Base-by-base conservation (phyloP, 2,329 filamentous ascomycete species). In the Daldinia sp. region DNA sequence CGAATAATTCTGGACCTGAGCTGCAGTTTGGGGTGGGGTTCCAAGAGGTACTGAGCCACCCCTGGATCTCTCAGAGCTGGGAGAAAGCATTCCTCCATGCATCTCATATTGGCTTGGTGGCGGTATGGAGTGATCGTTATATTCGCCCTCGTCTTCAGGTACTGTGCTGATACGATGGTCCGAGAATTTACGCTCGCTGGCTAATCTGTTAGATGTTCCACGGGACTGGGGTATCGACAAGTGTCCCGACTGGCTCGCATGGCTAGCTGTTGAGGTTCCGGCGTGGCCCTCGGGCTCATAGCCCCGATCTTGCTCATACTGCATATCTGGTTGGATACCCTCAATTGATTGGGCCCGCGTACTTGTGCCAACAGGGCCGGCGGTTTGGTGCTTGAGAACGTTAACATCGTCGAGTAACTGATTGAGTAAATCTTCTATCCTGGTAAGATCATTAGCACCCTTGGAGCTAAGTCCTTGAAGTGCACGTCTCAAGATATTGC, bases 401-500 rank as follows among this genome's bases (percentile, higher is more conserved):
- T 98, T 94, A 5, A 99, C 94, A 75, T 99, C 95, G 51, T 89
- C 91, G 17, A 99, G 86, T 19, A 99, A 85, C 74, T 97, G 93
- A 76, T 95, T 91, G 30, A 99, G 85, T 90, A 95, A 94, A 63
- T 92, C 90, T 76, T 95, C 92, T 65, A 97, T 97, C 70, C 93
- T 91, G 67, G 88, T 87, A 52, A 97, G 85, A 71, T 99, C 95
- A 71, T 91, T 94, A 6, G 90, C 89, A 52, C 93, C 94, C 80
- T 95, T 96, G 73, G 90, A 86, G 70, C 93, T 93, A 50, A 99
- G 82, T 2, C 94, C 94, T 75, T 96, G 94, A 50, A 99, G 82
- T n/a, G 95, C 95, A 66, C 94, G 89, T 72, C 90, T 91, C 80
- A 98, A 95, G n/a, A 99, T 86, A 74, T 93, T 97, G 78, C 93